phyloP scores from a whole-genome alignment of 2,329 filamentous ascomycete genomes.

The Colletotrichum sansevieriae region DNA sequence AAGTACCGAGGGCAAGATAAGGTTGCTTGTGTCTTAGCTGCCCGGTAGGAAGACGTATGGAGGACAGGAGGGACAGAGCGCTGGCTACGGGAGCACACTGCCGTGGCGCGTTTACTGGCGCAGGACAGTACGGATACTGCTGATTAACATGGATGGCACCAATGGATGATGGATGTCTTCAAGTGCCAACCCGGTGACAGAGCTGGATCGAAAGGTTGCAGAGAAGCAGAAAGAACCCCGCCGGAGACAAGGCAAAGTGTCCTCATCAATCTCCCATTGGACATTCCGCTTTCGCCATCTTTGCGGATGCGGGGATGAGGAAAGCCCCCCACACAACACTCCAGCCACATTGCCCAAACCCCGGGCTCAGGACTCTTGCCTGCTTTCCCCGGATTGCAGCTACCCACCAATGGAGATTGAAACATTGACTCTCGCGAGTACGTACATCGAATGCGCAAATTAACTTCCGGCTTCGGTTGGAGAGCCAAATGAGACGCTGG shows the following conservation, averaged over 20 bases:
- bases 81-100: conserved; percentile 1
- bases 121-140: background rate
- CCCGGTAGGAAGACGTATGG: background rate
- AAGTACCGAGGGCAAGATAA: conserved; percentile 8
- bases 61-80: conserved; percentile 24
- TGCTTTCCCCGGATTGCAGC: no score
- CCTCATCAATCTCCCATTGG: conserved; percentile 18
- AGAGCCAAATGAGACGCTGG: no score
- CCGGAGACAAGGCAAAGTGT: conserved; percentile 34
- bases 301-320: conserved; percentile 34
- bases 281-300: background rate
- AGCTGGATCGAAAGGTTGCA: conserved; percentile 3
- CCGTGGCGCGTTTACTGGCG: background rate
- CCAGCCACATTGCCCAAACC: conserved; percentile 6
- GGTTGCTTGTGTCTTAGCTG: conserved; percentile 23
- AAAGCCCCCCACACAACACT: conserved; percentile 26
- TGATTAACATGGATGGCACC: background rate
- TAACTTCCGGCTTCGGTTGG: no score
- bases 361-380: no score
- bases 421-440: no score
- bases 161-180: background rate
- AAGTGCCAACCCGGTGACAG: background rate
- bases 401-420: no score
- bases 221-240: conserved; percentile 23
- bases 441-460: no score